Evolutionary conservation across 805 yeast species (phyloP).

Genomic region (Lipomyces mesembrius): DNA sequence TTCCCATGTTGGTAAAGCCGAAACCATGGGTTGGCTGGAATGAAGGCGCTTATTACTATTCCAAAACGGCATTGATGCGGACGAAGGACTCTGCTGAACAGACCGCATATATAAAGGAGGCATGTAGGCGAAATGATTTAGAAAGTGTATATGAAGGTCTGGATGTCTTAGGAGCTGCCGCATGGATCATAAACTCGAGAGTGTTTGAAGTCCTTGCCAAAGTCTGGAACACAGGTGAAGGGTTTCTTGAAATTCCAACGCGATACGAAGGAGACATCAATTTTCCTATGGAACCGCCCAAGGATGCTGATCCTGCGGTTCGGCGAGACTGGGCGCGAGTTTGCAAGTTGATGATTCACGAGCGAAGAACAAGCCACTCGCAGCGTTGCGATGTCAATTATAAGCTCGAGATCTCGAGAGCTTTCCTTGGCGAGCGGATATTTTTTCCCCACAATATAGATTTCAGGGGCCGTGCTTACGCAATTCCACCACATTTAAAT

Average conservation of each 20-base stretch:
- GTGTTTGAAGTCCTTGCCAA: slow-evolving; percentile 70
- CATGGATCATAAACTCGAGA: slow-evolving; percentile 87
- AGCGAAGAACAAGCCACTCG: slow-evolving; percentile 72
- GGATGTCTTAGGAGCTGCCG: slow-evolving; percentile 81
- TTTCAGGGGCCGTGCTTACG: slow-evolving; percentile 69
- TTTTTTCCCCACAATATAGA: slow-evolving; percentile 68
- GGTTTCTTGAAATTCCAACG: slow-evolving; percentile 71
- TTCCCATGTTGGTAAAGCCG: slow-evolving; percentile 95
- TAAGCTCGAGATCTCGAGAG: slow-evolving; percentile 92
- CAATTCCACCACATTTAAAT: slow-evolving; percentile 65
- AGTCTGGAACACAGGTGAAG: slow-evolving; percentile 86
- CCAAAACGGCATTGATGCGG: slow-evolving; percentile 68
- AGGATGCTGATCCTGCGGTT: slow-evolving; percentile 71
- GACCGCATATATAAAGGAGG: slow-evolving; percentile 82
- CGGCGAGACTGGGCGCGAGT: slow-evolving; percentile 69
- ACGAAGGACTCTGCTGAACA: slow-evolving; percentile 88
- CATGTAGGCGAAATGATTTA: slow-evolving; percentile 69
- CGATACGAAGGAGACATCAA: slow-evolving; percentile 48
- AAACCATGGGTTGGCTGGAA: slow-evolving; percentile 81
- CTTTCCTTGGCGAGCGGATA: slow-evolving; percentile 68
- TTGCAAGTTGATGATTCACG: slow-evolving; percentile 61
- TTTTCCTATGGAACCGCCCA: slow-evolving; percentile 63
- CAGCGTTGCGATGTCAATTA: slow-evolving; percentile 93
- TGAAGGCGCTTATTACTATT: slow-evolving; percentile 81
- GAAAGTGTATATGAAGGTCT: slow-evolving; percentile 75